Base-by-base conservation (phyloP, 169 alveolate genomes). In the Cryptosporidium parvum region DNA sequence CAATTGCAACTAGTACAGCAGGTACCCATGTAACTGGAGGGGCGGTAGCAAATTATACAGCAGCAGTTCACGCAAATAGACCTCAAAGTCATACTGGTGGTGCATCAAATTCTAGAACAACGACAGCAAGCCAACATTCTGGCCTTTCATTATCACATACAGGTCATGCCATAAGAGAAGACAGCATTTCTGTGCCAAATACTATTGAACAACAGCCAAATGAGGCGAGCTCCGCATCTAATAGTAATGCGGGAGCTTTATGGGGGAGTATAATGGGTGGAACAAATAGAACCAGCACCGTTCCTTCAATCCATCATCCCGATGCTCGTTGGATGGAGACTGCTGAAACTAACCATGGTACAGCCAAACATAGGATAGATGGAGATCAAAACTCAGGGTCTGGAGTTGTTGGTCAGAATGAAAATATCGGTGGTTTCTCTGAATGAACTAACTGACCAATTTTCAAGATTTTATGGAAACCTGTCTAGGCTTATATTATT, bases 241-340 rank as follows among this genome's bases (percentile, higher is more conserved):
- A 37, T 14, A 59, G 62, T 16, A 44, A 44, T 23, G 10, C 89
- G 4, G 75, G 89, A 4, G 65, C 89, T 14, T 33, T 80, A 42
- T 80, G 89, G 89, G 89, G 89, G 70, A 80, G 89, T 29, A 80
- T 80, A 26, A 62, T 80, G 62, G 75, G 68, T 29, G 89, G 80
- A 5, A 14, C 89, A 7, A 80, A 42, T 62, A 59, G 89, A 35
- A 37, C 89, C 14, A 44, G 61, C 7, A 26, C 56, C 14, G 89
- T 80, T 42, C 89, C 89, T 42, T 80, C 89, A 35, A 80, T 80
- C 42, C 89, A 80, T 45, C 89, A 80, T 48, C 89, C 89, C 6
- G 89, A 80, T 80, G 89, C 89, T 18, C 61, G 89, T 26, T 80
- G 89, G 89, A 80, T 80, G 75, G 89, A 80, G 10, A 67, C 89